Evolutionary conservation across 2,329 filamentous ascomycete species (phyloP), one percentile per base, ranked within the genome.

Genomic region (Malbranchea cinnamomea): DNA sequence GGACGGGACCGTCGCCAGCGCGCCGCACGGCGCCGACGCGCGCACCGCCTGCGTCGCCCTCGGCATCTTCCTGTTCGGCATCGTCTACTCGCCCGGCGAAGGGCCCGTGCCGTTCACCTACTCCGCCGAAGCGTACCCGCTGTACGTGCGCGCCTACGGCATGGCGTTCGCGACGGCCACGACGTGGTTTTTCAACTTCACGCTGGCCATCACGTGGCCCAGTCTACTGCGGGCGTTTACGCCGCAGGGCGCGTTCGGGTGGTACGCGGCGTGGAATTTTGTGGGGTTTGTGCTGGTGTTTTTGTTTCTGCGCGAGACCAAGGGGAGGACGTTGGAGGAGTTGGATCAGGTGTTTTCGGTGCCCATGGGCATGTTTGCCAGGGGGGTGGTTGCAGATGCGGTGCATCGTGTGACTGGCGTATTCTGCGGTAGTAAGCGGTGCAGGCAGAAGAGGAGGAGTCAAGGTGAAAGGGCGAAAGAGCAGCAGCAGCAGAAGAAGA

Each of bases 31-130:
- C n/a, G 46, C 52, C 18, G 41, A 41, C 3, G 52, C 56, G 3
- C 55, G 56, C 6, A 45, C 56, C 3, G 54, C 43, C 26, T 54
- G 57, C 35, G 54, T 62, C n/a, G 51, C 54, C 0, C 39, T 59
- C 2, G 59, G 59, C 1, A 55, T 56, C 13, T 61, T 58, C 35
- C 41, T 62, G 2, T 62, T 61, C 39, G 54, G 54, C 19, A 45
- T 57, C 2, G 53, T 57, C 20, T 61, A 62, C 34, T 61, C 59
- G 1, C 70, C 71, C 1, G 73, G 73, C 21, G 71, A 72, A 44
- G 73, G 73, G 0, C 67, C 68, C 0, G 71, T 76, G 0, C 71
- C 73, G 0, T 77, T 76, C 43, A 75, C 70, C 0, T 78, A 77
- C 46, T 74, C 69, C 0, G 72, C 73, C 12, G 73, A 78, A 47